phyloP scores from a whole-genome alignment of 768 basidiomycete species.

The Pulveroboletus sp. region DNA sequence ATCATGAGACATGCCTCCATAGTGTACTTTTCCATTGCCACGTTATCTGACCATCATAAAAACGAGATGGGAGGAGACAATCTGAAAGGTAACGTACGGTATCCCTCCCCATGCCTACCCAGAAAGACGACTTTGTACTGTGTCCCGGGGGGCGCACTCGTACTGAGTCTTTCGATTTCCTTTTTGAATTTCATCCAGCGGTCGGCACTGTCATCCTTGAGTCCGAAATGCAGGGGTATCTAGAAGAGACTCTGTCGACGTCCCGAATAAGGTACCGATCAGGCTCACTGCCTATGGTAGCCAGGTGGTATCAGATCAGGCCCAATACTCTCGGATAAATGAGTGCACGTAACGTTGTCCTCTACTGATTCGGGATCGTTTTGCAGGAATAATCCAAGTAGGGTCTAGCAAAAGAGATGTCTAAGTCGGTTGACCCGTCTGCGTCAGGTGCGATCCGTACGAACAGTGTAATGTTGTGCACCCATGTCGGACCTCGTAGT shows the following conservation, averaged over 20 bases:
- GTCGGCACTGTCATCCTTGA: conserved; percentile 46
- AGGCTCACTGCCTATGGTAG: conserved; percentile 13
- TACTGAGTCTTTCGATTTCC: conserved; percentile 44
- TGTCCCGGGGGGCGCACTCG: conserved; percentile 32
- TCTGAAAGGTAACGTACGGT: conserved; percentile 45
- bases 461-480: conserved; percentile 15
- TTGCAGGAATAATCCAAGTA: conserved; percentile 18
- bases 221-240: conserved; percentile 57
- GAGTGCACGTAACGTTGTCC: conserved; percentile 9
- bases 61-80: conserved; percentile 18
- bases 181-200: conserved; percentile 48
- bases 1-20: conserved; percentile 30
- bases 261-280: neutral
- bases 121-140: conserved; percentile 63
- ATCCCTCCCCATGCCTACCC: conserved; percentile 70
- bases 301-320: neutral
- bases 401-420: conserved; percentile 1
- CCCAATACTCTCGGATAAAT: neutral
- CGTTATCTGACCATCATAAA: conserved; percentile 66
- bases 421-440: neutral
- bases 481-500: no score
- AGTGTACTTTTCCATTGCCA: conserved; percentile 64
- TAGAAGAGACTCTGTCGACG: conserved; percentile 22
- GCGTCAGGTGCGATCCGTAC: neutral
- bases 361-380: conserved; percentile 14